Base-by-base conservation (phyloP, 306 rosid genomes). In the Casuarina equisetifolia region DNA sequence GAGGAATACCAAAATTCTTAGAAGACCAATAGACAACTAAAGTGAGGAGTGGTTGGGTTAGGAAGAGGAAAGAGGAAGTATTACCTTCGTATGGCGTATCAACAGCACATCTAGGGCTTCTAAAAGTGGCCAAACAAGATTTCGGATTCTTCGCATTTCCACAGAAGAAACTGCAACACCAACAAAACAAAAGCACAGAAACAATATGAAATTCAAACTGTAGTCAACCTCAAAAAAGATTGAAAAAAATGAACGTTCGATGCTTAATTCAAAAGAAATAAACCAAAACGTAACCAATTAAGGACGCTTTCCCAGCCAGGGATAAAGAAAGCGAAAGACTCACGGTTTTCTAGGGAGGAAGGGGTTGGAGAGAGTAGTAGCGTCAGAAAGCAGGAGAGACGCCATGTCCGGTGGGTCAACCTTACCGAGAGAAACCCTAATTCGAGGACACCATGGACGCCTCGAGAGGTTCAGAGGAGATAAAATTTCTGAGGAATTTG, bases 21-120 rank as follows among this genome's bases (percentile, higher is more conserved):
- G 7, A 58, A 8, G 3, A 1, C 57, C 57, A 51, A 51, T 15
- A 51, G 6, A 51, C n/a, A 51, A 51, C 15, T 51, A 51, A 51
- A 51, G n/a, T 51, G n/a, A 51, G n/a, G 32, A 25, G 32, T 25
- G 32, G 32, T 25, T 25, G 32, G 32, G 32, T 25, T 25, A 10
- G 10, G 15, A 15, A 15, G 17, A 5, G n/a, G 16, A 3, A 12
- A 81, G 64, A 42, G 25, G 49, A 72, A 58, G 32, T 25, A 25
- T 25, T 79, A 95, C 97, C 98, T 88, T 80, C 97, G 39, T 84
- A 84, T 5, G 97, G 96, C 43, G 97, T 17, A 79, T 89, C 98
- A 54, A 89, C 85, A 13, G 93, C 85, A 82, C 98, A 95, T 69
- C 76, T 84, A 64, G 85, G 74, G 70, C 84, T 75, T 73, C 58